A percentile compares a stretch with the other conserved stretches of the same genome.
Evolutionary conservation across 2,329 filamentous ascomycete genomes (phyloP).

Genomic region (Rhytidhysteron rufulum): DNA sequence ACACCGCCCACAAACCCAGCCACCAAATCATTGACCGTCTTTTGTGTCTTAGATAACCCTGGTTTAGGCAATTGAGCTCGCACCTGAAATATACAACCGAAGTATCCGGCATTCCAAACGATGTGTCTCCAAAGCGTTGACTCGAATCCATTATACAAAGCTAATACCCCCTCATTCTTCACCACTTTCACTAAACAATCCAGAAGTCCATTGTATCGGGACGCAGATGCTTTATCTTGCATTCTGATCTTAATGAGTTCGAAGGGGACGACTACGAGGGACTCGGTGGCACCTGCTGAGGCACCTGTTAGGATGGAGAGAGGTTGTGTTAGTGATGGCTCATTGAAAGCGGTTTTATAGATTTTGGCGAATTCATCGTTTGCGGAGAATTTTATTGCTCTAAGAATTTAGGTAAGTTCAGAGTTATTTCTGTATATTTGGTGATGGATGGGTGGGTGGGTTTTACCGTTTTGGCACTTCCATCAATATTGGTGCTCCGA

Average conservation of each 20-base stretch:
- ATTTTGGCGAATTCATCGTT: slow-evolving; percentile 98
- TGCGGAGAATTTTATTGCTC: slow-evolving; percentile 97
- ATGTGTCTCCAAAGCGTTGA: slow-evolving; percentile 95
- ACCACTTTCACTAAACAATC: slow-evolving; percentile 81
- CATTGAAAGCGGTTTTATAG: slow-evolving; percentile 83
- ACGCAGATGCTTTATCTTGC: slow-evolving; percentile 89
- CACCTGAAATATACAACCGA: slow-evolving; percentile 98
- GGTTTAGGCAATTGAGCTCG: slow-evolving; percentile 76
- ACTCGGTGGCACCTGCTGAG: slow-evolving; percentile 89
- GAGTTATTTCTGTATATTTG: too few relatives aligned
- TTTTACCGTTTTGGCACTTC: slow-evolving; percentile 81
- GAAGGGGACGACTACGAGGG: slow-evolving; percentile 96
- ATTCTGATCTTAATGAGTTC: slow-evolving; percentile 98
- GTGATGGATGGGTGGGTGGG: too few relatives aligned
- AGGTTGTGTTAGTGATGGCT: slow-evolving; percentile 82
- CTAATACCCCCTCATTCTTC: slow-evolving; percentile 74
- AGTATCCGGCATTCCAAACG: slow-evolving; percentile 93
- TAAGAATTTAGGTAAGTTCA: too few relatives aligned
- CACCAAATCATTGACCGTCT: slow-evolving; percentile 77
- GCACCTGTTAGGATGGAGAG: slow-evolving; percentile 92
- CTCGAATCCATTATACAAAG: slow-evolving; percentile 95
- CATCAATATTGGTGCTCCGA: slow-evolving; percentile 94
- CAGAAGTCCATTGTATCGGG: slow-evolving; percentile 78
- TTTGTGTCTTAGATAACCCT: slow-evolving; percentile 72
- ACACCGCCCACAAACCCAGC: slow-evolving; percentile 87